These are phyloP conservation scores for Bretschneidera sinensis DNA, from an alignment of 345 rosid species.

Conservation along the genomic window DNA sequence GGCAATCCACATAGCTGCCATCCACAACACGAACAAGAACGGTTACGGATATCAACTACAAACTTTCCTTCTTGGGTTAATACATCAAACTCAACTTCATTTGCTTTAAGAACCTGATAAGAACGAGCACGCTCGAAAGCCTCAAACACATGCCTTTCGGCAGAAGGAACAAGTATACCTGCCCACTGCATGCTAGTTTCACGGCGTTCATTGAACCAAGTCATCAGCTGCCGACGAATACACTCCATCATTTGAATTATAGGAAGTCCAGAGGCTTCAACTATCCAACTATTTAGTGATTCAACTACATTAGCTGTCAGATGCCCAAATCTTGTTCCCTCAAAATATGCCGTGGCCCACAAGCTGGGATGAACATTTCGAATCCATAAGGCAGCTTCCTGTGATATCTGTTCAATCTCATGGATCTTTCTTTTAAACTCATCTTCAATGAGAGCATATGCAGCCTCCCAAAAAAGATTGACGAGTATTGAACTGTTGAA, in stretches of 20 bases:
- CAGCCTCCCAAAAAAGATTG: conserved; percentile 82
- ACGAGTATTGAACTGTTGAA: conserved; percentile 67
- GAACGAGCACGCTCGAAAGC: conserved; percentile 59
- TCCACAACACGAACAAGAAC: conserved; percentile 68
- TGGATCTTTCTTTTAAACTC: conserved; percentile 62
- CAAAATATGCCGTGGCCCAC: conserved; percentile 84
- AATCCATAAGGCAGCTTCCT: conserved; percentile 75
- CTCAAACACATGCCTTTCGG: conserved; percentile 56
- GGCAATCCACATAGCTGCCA: conserved; percentile 82
- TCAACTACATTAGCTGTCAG: conserved; percentile 69
- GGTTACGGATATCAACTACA: conserved; percentile 61
- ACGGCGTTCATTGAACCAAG: conserved; percentile 70
- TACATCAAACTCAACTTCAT: conserved; percentile 72
- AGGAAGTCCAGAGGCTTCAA: conserved; percentile 76
- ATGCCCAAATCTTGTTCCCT: conserved; percentile 78
- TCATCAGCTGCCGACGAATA: conserved; percentile 70
- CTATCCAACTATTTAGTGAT: conserved; percentile 56
- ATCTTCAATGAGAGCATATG: conserved; percentile 58
- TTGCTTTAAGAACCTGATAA: conserved; percentile 71
- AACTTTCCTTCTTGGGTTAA: conserved; percentile 58
- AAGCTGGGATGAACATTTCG: conserved; percentile 56
- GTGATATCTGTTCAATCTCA: conserved; percentile 73
- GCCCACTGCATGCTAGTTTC: conserved; percentile 75
- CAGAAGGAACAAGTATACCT: conserved; percentile 75
- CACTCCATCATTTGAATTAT: conserved; percentile 92